Percentiles rank a stretch among this genome's conserved stretches.
These are phyloP conservation scores for Anthostomella pinea DNA, from an alignment of 2,329 filamentous ascomycete genomes.

Conservation along the genomic window DNA sequence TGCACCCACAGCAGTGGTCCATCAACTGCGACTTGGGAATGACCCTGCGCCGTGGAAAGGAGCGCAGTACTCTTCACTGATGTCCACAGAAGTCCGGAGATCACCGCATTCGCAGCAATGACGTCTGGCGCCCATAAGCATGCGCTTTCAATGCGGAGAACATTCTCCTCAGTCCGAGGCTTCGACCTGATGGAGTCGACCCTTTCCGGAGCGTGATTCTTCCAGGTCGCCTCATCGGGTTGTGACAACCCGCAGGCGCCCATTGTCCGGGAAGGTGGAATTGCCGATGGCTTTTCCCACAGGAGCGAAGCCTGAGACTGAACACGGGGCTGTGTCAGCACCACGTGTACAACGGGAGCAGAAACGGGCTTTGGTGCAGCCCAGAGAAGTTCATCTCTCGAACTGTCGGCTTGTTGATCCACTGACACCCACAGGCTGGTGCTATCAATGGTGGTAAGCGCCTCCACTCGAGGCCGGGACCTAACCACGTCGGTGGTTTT, in stretches of 20 bases:
- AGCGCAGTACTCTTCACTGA: no score
- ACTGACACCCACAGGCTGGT: not conserved
- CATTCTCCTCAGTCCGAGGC: slow-evolving; percentile 2
- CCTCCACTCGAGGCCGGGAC: slow-evolving; percentile 3
- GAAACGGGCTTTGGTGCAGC: not conserved
- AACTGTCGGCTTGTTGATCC: not conserved
- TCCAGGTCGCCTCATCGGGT: slow-evolving; percentile 7
- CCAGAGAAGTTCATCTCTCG: not conserved
- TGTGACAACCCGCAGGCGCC: slow-evolving; percentile 3
- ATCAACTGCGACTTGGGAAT: slow-evolving; percentile 1
- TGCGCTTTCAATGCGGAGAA: slow-evolving; percentile 4
- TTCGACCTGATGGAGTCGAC: not conserved
- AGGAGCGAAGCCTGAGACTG: not conserved
- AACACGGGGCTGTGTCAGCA: not conserved
- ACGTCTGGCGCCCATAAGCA: slow-evolving; percentile 4
- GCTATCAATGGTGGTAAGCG: no score
- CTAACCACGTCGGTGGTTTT: not conserved
- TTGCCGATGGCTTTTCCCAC: not conserved
- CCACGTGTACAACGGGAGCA: no score
- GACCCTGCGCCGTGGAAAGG: no score
- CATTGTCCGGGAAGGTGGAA: not conserved
- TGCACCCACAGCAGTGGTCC: slow-evolving; percentile 15
- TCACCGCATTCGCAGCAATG: not conserved
- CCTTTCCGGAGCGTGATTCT: slow-evolving; percentile 2
- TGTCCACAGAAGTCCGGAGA: slow-evolving; percentile 14